Conservation (phyloP, 164 flowering plant species). For the Nymphaea colorata region DNA sequence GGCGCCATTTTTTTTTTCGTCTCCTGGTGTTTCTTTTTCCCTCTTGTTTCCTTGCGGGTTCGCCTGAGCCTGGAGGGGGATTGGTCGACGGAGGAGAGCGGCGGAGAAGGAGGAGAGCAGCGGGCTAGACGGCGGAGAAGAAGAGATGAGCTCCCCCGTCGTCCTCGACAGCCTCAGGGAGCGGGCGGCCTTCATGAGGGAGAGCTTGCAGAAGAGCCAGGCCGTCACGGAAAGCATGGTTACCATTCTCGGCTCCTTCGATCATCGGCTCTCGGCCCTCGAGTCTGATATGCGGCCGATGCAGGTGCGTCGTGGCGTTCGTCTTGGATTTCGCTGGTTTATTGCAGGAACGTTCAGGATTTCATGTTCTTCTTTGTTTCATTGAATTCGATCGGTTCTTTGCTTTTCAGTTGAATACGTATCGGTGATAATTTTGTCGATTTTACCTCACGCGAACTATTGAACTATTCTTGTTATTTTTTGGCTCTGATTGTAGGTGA, state of each 20-base stretch:
- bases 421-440: not conserved
- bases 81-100: not conserved
- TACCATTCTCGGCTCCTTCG: slow-evolving; percentile 82
- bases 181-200: slow-evolving; percentile 52
- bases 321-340: not conserved
- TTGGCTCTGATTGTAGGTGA: slow-evolving; percentile 25
- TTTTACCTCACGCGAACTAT: not conserved
- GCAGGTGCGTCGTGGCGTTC: slow-evolving; percentile 33
- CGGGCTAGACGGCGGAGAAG: not conserved
- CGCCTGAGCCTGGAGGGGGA: not conserved
- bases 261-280: slow-evolving; percentile 92
- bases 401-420: not conserved
- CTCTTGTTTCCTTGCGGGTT: no score
- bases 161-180: slow-evolving; percentile 48
- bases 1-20: no score
- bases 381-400: not conserved
- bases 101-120: not conserved
- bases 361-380: not conserved
- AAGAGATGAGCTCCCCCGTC: slow-evolving; percentile 32
- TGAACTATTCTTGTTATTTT: no score
- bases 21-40: no score
- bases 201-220: slow-evolving; percentile 81
- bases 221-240: slow-evolving; percentile 76
- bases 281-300: slow-evolving; percentile 98
- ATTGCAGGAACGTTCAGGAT: not conserved